Conservation (phyloP, 1,139 yeast genomes). For the Suhomyces guaymorum region DNA sequence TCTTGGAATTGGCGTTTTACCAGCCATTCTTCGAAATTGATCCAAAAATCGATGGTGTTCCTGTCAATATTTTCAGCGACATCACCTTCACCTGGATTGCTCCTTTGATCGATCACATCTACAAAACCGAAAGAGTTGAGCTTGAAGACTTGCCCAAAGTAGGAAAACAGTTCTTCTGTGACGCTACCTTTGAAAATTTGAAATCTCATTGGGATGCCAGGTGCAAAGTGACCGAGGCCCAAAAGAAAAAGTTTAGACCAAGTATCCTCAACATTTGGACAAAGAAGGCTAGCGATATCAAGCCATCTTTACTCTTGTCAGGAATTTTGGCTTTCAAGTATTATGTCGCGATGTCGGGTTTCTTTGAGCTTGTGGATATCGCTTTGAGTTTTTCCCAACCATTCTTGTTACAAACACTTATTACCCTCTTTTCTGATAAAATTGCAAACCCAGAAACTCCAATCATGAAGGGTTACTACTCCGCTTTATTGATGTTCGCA, state of each 20-base stretch:
- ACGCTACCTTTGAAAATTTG: constrained; percentile 10
- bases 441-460: no score
- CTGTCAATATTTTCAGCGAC: constrained; percentile 20
- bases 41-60: constrained; percentile 16
- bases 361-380: constrained; percentile 17
- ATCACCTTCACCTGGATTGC: constrained; percentile 30
- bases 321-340: constrained; percentile 15
- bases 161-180: constrained; percentile 11
- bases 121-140: constrained; percentile 23
- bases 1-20: constrained; percentile 21
- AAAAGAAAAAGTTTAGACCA: constrained; percentile 6
- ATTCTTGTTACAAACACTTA: constrained; percentile 25
- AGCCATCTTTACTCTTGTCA: constrained; percentile 23
- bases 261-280: constrained; percentile 4
- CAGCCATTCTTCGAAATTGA: constrained; percentile 19
- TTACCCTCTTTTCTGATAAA: constrained; percentile 22
- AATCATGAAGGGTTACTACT: constrained; percentile 24
- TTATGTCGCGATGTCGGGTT: constrained; percentile 12
- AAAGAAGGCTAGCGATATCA: constrained; percentile 9
- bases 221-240: constrained; percentile 2
- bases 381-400: constrained; percentile 22
- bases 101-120: constrained; percentile 25
- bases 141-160: constrained; percentile 23
- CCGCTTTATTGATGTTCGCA: constrained; percentile 21
- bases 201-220: constrained; percentile 12